Percentiles rank a stretch among this genome's conserved stretches.
These are phyloP conservation scores for Margaritispora aquatica DNA, from an alignment of 495 filamentous ascomycete genomes.

Conservation along the genomic window DNA sequence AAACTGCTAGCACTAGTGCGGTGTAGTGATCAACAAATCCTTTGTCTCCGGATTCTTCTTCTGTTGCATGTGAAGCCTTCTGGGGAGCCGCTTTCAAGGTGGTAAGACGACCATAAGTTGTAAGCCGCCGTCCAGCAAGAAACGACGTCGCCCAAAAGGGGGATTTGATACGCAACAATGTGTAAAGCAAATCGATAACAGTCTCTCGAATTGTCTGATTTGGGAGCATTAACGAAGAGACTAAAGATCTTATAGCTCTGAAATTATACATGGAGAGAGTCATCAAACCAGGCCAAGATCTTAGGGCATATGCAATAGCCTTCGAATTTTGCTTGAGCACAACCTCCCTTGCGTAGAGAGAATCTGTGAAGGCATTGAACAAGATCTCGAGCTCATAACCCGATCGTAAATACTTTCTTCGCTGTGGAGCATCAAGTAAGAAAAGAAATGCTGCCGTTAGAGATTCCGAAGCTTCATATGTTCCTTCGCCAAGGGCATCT, in stretches of 20 bases:
- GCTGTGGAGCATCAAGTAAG: slow-evolving; percentile 76
- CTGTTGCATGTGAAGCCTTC: slow-evolving; percentile 35
- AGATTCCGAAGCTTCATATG: slow-evolving; percentile 85
- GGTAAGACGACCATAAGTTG: slow-evolving; percentile 87
- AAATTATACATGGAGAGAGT: slow-evolving; percentile 80
- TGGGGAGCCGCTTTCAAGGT: slow-evolving; percentile 65
- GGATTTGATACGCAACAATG: slow-evolving; percentile 86
- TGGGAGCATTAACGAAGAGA: slow-evolving; percentile 71
- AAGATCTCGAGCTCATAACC: slow-evolving; percentile 76
- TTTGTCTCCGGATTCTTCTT: slow-evolving; percentile 63
- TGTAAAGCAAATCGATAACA: slow-evolving; percentile 82
- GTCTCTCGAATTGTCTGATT: slow-evolving; percentile 59
- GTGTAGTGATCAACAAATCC: slow-evolving; percentile 92
- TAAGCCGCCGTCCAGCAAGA: slow-evolving; percentile 84
- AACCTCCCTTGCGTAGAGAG: slow-evolving; percentile 63
- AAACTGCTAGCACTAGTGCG: slow-evolving; percentile 76
- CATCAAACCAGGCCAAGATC: slow-evolving; percentile 89
- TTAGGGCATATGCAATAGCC: slow-evolving; percentile 79
- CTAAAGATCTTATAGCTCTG: slow-evolving; percentile 71
- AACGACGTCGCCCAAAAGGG: slow-evolving; percentile 97
- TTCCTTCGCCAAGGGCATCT: slow-evolving; percentile 82
- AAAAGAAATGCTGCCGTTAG: slow-evolving; percentile 79
- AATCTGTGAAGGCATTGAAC: slow-evolving; percentile 86
- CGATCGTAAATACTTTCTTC: slow-evolving; percentile 70
- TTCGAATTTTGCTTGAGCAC: slow-evolving; percentile 78